Evolutionary conservation across 2,329 filamentous ascomycete genomes (phyloP), one percentile per base, ranked within the genome.

Genomic region (Nigrograna mackinnonii): DNA sequence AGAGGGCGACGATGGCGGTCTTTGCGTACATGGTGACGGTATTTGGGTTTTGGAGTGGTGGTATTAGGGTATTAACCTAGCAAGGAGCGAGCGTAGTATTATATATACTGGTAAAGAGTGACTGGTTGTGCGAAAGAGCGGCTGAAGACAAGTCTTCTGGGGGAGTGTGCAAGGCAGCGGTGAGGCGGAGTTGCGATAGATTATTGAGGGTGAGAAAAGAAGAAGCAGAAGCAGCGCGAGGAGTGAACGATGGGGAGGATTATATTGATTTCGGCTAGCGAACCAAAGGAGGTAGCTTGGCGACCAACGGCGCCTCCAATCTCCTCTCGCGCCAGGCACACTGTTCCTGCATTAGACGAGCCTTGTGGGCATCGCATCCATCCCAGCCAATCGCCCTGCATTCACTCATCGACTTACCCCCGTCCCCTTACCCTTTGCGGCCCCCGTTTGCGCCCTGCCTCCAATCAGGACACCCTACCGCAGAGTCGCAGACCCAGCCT

Each of bases 1-100:
- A 74, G 55, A 82, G 66, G 47, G 74, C 62, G 50, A 79, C 64
- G 55, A 77, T 54, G 44, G 76, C 63, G 48, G 49, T 49, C 46
- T 60, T 53, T 55, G 55, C 43, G 58, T 62, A 62, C 66, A 69
- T 69, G 33, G 44, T 68, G 55, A 45, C 33, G 20, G 30, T 39
- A 37, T 45, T 43, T 46, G 35, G 14, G 35, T 28, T n/a, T n/a
- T n/a, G n/a, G n/a, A n/a, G n/a, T n/a, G n/a, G 22, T 37, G 37
- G 41, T 41, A 59, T 62, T 64, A 63, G 41, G 40, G 44, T 52
- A 64, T 67, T 64, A 65, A 30, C 49, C 41, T 56, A n/a, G 46
- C 47, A 58, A 58, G 47, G 59, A 62, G 47, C 48, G 56, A 50
- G 49, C 58, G 55, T 50, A 21, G 20, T 36, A 33, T 36, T 36